These are phyloP conservation scores for Aspergillus sp. DNA, from an alignment of 2,329 filamentous ascomycete genomes.

Conservation along the genomic window DNA sequence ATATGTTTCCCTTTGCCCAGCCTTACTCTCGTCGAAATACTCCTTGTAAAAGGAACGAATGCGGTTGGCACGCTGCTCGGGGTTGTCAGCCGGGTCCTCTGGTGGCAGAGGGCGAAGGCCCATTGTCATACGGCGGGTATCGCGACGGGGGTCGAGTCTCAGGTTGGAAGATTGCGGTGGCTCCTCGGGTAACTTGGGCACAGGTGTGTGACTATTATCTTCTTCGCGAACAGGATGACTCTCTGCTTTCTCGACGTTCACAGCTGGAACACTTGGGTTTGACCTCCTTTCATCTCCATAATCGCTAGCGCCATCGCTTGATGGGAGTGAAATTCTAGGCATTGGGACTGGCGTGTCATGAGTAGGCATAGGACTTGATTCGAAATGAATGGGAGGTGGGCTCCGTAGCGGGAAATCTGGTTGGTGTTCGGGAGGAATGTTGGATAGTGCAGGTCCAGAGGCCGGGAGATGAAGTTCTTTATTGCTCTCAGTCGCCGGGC, in stretches of 20 bases:
- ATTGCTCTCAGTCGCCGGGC: slow-evolving; percentile 6
- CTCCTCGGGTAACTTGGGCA: slow-evolving; percentile 32
- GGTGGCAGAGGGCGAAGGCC: slow-evolving; percentile 83
- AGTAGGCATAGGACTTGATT: slow-evolving; percentile 19
- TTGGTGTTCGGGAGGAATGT: slow-evolving; percentile 25
- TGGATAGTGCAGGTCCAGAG: not conserved
- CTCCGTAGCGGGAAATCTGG: slow-evolving; percentile 30
- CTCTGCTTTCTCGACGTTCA: slow-evolving; percentile 35
- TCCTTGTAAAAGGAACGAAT: slow-evolving; percentile 99
- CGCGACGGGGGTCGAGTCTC: slow-evolving; percentile 37
- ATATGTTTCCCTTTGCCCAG: slow-evolving; percentile 57
- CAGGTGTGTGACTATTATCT: slow-evolving; percentile 18
- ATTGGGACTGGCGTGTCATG: slow-evolving; percentile 28
- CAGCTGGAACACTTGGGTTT: slow-evolving; percentile 47
- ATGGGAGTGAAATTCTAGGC: slow-evolving; percentile 45
- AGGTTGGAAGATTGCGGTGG: slow-evolving; percentile 27
- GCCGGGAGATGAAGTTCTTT: not conserved
- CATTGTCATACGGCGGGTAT: slow-evolving; percentile 60
- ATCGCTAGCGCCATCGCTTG: slow-evolving; percentile 57
- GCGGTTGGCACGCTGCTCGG: slow-evolving; percentile 90
- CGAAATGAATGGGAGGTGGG: slow-evolving; percentile 20
- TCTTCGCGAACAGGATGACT: slow-evolving; percentile 25
- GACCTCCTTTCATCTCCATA: slow-evolving; percentile 61
- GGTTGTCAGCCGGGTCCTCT: slow-evolving; percentile 84
- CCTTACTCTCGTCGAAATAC: slow-evolving; percentile 88